Evolutionary conservation across 768 basidiomycete species (phyloP).

Genomic region (Serendipita sp.): DNA sequence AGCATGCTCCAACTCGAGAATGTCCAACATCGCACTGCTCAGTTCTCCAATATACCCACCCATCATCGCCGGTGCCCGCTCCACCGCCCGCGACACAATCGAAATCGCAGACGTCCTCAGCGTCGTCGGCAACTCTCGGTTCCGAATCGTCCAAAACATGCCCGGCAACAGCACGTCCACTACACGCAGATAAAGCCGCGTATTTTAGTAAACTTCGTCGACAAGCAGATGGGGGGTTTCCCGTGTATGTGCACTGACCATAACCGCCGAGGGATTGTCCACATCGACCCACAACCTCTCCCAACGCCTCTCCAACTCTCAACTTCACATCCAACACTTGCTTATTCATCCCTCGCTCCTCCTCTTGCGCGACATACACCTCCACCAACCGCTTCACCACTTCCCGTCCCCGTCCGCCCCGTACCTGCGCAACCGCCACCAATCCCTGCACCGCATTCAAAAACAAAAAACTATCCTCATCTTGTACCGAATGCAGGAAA

Average conservation of each 20-base stretch:
- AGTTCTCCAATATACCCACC: slow-evolving; percentile 48
- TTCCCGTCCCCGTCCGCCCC: slow-evolving; percentile 57
- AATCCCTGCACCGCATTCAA: slow-evolving; percentile 85
- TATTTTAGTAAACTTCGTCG: neutral
- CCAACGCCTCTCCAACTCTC: slow-evolving; percentile 75
- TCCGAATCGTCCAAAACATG: slow-evolving; percentile 48
- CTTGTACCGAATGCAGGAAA: slow-evolving; percentile 70
- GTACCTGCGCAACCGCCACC: slow-evolving; percentile 62
- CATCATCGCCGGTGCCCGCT: slow-evolving; percentile 46
- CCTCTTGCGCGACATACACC: slow-evolving; percentile 34
- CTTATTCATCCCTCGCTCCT: slow-evolving; percentile 14
- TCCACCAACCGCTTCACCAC: slow-evolving; percentile 52
- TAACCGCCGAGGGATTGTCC: slow-evolving; percentile 54
- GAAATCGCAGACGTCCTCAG: slow-evolving; percentile 55
- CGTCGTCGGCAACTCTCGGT: slow-evolving; percentile 46
- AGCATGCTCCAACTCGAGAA: slow-evolving; percentile 28
- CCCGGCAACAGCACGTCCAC: slow-evolving; percentile 59
- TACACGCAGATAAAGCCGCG: slow-evolving; percentile 17
- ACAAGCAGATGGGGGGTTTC: slow-evolving; percentile 5
- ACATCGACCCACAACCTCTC: slow-evolving; percentile 55
- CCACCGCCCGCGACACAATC: slow-evolving; percentile 58
- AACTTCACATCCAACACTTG: slow-evolving; percentile 58
- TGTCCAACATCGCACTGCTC: slow-evolving; percentile 52
- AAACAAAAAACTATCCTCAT: slow-evolving; percentile 93
- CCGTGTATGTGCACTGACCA: slow-evolving; percentile 30